Conservation (phyloP, 1,284 basidiomycete genomes). For the Ceratobasidium sp. region DNA sequence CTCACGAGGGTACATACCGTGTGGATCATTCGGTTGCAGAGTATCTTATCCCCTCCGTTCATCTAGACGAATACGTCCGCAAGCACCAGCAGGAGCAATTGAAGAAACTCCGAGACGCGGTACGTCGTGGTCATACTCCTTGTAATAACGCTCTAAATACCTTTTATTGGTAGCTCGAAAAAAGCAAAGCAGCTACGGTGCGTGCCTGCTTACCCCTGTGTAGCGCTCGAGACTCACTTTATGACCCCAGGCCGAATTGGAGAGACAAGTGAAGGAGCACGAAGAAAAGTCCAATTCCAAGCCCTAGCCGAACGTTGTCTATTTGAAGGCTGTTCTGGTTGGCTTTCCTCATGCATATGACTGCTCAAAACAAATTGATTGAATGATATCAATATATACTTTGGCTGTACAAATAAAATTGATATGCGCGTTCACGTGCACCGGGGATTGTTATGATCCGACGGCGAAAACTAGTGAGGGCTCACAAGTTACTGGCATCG, state of each 20-base stretch:
- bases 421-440: background rate
- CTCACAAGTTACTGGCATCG: no score
- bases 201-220: background rate
- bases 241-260: background rate
- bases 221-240: background rate
- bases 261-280: conserved; percentile 22
- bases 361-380: conserved; percentile 27
- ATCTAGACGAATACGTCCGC: conserved; percentile 34
- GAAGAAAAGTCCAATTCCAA: conserved; percentile 1
- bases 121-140: background rate
- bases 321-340: background rate
- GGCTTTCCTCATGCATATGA: conserved; percentile 4
- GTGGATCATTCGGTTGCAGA: background rate
- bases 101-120: conserved; percentile 12
- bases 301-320: background rate
- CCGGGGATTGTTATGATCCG: background rate
- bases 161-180: background rate
- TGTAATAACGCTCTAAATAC: background rate
- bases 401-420: background rate
- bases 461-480: no score
- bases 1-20: conserved; percentile 18
- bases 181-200: conserved; percentile 15
- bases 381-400: background rate
- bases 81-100: conserved; percentile 32
- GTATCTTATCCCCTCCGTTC: background rate